A percentile compares a stretch with the other conserved stretches of the same genome.
Evolutionary conservation across 2,329 filamentous ascomycete species (phyloP).

Genomic region (Exophiala calicioides): DNA sequence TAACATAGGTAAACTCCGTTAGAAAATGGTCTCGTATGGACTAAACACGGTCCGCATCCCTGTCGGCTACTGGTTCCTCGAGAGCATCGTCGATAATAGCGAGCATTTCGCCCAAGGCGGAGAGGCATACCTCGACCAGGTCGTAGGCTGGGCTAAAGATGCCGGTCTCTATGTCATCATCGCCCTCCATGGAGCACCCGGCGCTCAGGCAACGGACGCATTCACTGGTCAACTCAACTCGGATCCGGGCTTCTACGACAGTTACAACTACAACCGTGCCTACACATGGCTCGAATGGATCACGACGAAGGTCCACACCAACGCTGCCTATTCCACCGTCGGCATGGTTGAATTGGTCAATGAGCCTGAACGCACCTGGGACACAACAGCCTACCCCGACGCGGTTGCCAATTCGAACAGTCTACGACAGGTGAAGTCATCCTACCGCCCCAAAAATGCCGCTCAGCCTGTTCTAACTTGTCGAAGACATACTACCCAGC

Average conservation of each 20-base stretch:
- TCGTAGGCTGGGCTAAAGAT: conserved; percentile 53
- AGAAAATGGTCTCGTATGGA: conserved; percentile 51
- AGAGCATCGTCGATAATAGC: conserved; percentile 49
- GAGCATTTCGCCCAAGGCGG: conserved; percentile 56
- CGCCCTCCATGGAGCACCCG: conserved; percentile 55
- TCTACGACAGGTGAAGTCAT: conserved; percentile 32
- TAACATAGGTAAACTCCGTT: not conserved
- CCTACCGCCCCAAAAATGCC: no score
- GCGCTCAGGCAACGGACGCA: conserved; percentile 50
- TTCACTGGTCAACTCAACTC: conserved; percentile 48
- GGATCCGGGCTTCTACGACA: conserved; percentile 56
- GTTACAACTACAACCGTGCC: conserved; percentile 59
- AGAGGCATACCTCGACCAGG: conserved; percentile 48
- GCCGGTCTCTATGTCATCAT: conserved; percentile 57
- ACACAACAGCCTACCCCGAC: conserved; percentile 13
- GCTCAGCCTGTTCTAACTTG: not conserved
- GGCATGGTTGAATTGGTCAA: conserved; percentile 63
- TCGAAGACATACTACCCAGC: conserved; percentile 19
- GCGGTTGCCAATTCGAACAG: conserved; percentile 11
- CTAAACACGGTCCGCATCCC: conserved; percentile 59
- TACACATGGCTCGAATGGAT: conserved; percentile 59
- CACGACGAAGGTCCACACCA: conserved; percentile 53
- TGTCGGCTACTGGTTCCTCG: conserved; percentile 58
- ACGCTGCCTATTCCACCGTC: conserved; percentile 54
- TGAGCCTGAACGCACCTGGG: conserved; percentile 54